Percentiles rank a stretch among this genome's conserved stretches.
Evolutionary conservation across 495 filamentous ascomycete species (phyloP).

Genomic region (Penicillium dipodomyicola): DNA sequence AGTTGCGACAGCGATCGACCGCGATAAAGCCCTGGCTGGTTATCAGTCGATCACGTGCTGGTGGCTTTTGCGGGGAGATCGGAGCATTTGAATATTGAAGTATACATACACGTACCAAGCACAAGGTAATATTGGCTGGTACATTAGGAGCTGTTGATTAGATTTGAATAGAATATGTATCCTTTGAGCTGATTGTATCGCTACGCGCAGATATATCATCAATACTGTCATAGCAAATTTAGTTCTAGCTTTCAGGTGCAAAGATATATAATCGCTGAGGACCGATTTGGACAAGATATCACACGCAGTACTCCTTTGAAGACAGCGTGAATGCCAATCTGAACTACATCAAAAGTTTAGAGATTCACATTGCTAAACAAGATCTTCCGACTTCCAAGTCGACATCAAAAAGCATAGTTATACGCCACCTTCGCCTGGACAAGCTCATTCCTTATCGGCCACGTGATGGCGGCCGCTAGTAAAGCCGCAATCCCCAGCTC

Average conservation of each 20-base stretch:
- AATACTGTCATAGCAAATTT: not conserved
- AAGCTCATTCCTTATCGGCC: constrained; percentile 19
- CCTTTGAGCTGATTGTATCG: too few species aligned
- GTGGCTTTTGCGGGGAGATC: constrained; percentile 15
- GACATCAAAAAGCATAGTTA: not conserved
- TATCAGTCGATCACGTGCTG: constrained; percentile 24
- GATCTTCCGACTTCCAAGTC: not conserved
- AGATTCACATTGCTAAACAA: not conserved
- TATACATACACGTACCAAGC: not conserved
- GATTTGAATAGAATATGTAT: not conserved
- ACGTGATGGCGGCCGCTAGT: constrained; percentile 17
- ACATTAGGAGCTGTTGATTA: not conserved
- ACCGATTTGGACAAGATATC: not conserved
- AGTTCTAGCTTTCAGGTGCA: not conserved
- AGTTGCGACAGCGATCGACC: constrained; percentile 17
- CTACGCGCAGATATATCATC: not conserved
- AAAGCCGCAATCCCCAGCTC: constrained; percentile 8
- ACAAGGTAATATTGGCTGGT: not conserved
- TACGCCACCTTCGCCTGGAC: too few species aligned
- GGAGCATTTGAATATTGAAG: not conserved
- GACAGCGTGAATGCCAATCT: not conserved
- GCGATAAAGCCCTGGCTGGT: constrained; percentile 22
- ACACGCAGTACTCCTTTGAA: not conserved
- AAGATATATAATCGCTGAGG: not conserved
- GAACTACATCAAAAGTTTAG: not conserved